A percentile compares a stretch with the other conserved stretches of the same genome.
phyloP scores from a whole-genome alignment of 2,329 filamentous ascomycete genomes.

The Fusarium buharicum region DNA sequence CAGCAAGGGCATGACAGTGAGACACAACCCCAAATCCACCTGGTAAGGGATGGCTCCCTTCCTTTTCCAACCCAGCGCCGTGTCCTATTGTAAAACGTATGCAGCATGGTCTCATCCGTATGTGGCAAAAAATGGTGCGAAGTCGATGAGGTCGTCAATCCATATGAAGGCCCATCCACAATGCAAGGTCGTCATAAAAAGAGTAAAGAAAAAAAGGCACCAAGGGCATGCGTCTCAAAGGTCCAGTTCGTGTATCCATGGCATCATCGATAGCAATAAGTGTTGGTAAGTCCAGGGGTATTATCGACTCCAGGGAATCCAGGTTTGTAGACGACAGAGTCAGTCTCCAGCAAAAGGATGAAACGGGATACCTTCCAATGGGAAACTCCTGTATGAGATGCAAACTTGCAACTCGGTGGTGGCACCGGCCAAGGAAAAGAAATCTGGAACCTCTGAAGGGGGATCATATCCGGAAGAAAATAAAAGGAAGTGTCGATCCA shows the following conservation, averaged over 20 bases:
- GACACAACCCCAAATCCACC: slow-evolving; percentile 42
- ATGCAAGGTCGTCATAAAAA: slow-evolving; percentile 45
- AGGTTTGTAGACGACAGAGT: slow-evolving; percentile 30
- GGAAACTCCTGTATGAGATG: slow-evolving; percentile 41
- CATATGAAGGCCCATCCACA: slow-evolving; percentile 42
- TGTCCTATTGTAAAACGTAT: slow-evolving; percentile 47
- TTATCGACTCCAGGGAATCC: slow-evolving; percentile 40
- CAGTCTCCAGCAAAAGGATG: slow-evolving; percentile 36
- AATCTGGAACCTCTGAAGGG: slow-evolving; percentile 35
- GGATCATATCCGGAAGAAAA: slow-evolving; percentile 42
- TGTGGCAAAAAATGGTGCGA: slow-evolving; percentile 40
- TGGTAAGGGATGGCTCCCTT: slow-evolving; percentile 37
- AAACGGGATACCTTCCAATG: slow-evolving; percentile 42
- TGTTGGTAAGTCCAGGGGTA: slow-evolving; percentile 41
- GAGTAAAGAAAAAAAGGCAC: slow-evolving; percentile 36
- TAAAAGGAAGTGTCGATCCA: slow-evolving; percentile 45
- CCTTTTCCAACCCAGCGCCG: slow-evolving; percentile 49
- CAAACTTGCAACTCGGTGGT: slow-evolving; percentile 47
- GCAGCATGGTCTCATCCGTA: slow-evolving; percentile 50
- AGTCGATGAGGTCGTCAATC: slow-evolving; percentile 45
- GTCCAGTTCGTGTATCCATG: slow-evolving; percentile 38
- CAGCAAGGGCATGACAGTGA: slow-evolving; percentile 48
- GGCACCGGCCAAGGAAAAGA: slow-evolving; percentile 42
- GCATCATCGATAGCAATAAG: slow-evolving; percentile 42
- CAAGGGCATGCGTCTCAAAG: slow-evolving; percentile 37